Evolutionary conservation across 129 eudicot species (phyloP).

Genomic region (sunflower (Helianthus annuus)): DNA sequence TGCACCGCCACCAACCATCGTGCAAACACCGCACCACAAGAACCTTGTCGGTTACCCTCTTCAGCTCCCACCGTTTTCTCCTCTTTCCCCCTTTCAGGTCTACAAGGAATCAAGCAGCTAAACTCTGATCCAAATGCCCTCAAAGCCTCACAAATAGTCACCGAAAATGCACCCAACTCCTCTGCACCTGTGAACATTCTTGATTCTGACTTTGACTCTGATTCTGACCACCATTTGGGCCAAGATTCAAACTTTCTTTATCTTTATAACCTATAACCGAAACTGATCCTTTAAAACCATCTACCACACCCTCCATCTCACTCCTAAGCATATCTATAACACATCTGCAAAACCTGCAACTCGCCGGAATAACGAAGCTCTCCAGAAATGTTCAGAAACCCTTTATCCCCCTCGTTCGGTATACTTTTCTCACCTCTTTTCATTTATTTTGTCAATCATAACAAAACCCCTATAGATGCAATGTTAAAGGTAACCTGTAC

Average conservation of each 20-base stretch:
- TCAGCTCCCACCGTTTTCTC: conserved; percentile 21
- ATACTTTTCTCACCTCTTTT: too few species aligned
- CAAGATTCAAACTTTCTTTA: conserved; percentile 26
- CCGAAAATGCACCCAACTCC: conserved; percentile 91
- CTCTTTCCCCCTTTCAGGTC: conserved; percentile 21
- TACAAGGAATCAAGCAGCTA: conserved; percentile 81
- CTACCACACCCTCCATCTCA: too few species aligned
- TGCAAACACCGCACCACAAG: conserved; percentile 65
- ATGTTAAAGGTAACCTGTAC: too few species aligned
- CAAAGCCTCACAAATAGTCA: conserved; percentile 81
- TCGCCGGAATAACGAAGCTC: too few species aligned
- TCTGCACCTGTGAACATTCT: conserved; percentile 45
- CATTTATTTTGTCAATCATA: too few species aligned
- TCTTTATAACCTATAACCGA: conserved; percentile 8
- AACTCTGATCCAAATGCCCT: conserved; percentile 76
- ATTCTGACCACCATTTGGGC: conserved; percentile 26
- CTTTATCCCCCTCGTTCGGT: too few species aligned
- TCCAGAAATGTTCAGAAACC: too few species aligned
- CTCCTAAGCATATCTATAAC: too few species aligned
- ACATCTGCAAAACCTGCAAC: too few species aligned
- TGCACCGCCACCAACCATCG: conserved; percentile 84
- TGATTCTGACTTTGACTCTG: conserved; percentile 21
- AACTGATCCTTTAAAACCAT: too few species aligned
- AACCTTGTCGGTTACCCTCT: conserved; percentile 14
- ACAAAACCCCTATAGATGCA: too few species aligned